These are phyloP conservation scores for Epichloe sp. DNA, from an alignment of 2,329 filamentous ascomycete species.

Conservation along the genomic window DNA sequence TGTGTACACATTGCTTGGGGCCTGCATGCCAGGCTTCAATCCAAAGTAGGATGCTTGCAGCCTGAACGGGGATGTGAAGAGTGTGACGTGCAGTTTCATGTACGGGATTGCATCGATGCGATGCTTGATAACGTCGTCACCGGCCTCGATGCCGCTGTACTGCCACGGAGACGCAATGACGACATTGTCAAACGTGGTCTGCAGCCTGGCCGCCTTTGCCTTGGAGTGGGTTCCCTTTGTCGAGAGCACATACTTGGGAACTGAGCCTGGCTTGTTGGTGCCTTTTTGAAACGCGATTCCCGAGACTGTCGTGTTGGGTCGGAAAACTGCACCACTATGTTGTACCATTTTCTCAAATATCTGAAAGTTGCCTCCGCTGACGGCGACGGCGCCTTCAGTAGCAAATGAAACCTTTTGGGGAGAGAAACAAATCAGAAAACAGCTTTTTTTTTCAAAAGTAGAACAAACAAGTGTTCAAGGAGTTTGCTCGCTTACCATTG, in stretches of 20 bases:
- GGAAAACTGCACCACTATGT: conserved; percentile 45
- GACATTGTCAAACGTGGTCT: conserved; percentile 59
- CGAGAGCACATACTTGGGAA: conserved; percentile 34
- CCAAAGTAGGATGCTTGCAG: conserved; percentile 64
- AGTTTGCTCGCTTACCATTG: conserved; percentile 47
- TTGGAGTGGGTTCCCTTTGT: conserved; percentile 16
- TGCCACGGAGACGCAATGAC: conserved; percentile 77
- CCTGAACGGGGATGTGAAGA: conserved; percentile 67
- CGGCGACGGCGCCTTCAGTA: conserved; percentile 65
- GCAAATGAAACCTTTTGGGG: conserved; percentile 62
- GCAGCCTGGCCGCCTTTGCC: conserved; percentile 25
- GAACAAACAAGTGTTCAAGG: not conserved
- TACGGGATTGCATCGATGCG: conserved; percentile 73
- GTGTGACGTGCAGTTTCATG: conserved; percentile 73
- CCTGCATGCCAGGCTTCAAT: conserved; percentile 38
- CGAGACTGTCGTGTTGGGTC: conserved; percentile 55
- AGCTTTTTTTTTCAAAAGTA: not conserved
- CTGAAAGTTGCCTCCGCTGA: conserved; percentile 82
- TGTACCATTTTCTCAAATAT: conserved; percentile 79
- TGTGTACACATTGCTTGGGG: conserved; percentile 69
- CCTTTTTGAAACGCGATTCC: conserved; percentile 39
- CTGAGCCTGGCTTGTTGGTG: conserved; percentile 23
- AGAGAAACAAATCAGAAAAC: not conserved
- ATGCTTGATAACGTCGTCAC: conserved; percentile 53
- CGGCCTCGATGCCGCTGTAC: conserved; percentile 54